Base-by-base conservation (phyloP, 495 filamentous ascomycete genomes). In the Penicillium parvum region DNA sequence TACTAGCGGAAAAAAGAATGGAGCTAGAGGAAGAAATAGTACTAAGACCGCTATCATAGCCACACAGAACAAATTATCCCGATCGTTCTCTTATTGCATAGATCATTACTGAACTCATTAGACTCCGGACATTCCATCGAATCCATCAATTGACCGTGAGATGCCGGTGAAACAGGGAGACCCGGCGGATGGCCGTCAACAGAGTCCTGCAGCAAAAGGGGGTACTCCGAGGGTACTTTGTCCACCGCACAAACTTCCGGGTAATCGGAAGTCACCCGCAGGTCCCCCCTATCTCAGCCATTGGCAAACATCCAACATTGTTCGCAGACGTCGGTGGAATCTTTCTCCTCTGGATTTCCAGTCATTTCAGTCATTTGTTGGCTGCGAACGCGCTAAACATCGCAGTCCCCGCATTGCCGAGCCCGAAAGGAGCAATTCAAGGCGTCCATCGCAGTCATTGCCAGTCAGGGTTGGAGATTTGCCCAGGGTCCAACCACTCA, bases 401-500 rank as follows among this genome's bases (percentile, higher is more conserved):
- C 6, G 29, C 10, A 39, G 55, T 43, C 48, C 42, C 55, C 55
- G 51, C 48, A 58, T 50, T 32, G 12, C 47, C 28, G 18, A 8
- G 8, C 26, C 23, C 27, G 2, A 47, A 52, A 6, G 3, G 14
- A 37, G 56, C 4, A 53, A 47, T 16, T 37, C 27, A 22, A 45
- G 43, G 10, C 49, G 43, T 26, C 17, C 49, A 59, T 59, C 56
- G 1, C 23, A 43, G 20, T 37, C 45, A 48, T 45, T 49, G 42
- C 50, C 23, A 43, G 20, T 37, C 45, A 48, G 49, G 53, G 42
- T 53, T 53, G 40, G 49, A 54, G 37, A 45, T 28, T 25, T 37
- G 36, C 34, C 17, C 44, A 58, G 51, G 55, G 42, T 20, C 45
- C 43, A 48, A 20, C 49, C 47, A 55, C 41, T 50, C 16, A 46